phyloP scores from a whole-genome alignment of 1,284 basidiomycete species.

The Irpex sp. region DNA sequence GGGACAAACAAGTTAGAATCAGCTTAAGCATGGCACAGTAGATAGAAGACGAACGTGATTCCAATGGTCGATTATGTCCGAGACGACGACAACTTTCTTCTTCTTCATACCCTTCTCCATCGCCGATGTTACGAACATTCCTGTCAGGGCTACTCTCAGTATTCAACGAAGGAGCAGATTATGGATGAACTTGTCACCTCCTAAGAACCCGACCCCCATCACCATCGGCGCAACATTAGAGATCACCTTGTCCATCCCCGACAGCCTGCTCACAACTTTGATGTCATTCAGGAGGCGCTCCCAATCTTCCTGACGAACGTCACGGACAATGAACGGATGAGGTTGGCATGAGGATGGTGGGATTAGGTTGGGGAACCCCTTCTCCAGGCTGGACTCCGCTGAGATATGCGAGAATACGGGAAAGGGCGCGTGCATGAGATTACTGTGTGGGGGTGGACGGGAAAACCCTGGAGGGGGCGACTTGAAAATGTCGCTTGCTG shows the following conservation, averaged over 20 bases:
- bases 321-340: slow-evolving; percentile 21
- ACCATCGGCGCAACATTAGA: background rate
- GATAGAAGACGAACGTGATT: background rate
- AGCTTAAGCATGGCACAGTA: too few species aligned
- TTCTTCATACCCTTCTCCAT: background rate
- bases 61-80: background rate
- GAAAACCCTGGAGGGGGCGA: slow-evolving; percentile 8
- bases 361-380: slow-evolving; percentile 16
- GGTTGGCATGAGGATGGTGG: slow-evolving; percentile 14
- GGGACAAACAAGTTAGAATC: background rate
- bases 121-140: background rate
- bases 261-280: slow-evolving; percentile 5
- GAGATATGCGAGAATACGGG: slow-evolving; percentile 14
- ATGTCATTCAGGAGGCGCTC: slow-evolving; percentile 16
- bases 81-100: background rate
- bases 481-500: background rate
- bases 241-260: background rate
- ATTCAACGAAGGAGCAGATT: too few species aligned
- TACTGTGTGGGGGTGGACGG: slow-evolving; percentile 8
- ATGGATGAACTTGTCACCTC: background rate
- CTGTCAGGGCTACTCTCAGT: background rate
- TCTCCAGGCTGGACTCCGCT: slow-evolving; percentile 12
- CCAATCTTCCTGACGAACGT: slow-evolving; percentile 21
- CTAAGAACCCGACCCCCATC: background rate
- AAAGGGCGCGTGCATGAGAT: slow-evolving; percentile 10